These are phyloP conservation scores for Aspergillus sp. DNA, from an alignment of 2,329 filamentous ascomycete species.

Conservation along the genomic window DNA sequence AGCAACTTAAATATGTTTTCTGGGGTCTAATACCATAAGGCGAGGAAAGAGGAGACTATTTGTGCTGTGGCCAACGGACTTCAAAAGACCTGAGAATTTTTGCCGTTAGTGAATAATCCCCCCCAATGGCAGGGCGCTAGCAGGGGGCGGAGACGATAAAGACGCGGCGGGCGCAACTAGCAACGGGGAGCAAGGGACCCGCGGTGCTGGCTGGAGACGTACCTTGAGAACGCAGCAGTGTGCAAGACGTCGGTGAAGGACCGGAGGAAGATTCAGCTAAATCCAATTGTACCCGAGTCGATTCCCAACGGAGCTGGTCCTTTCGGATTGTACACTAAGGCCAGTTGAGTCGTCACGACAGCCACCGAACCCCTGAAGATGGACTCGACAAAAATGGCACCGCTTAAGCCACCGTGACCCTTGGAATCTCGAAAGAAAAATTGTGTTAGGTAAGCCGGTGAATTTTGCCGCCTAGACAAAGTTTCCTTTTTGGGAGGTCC, in stretches of 20 bases:
- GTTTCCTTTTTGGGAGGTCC: conserved; percentile 4
- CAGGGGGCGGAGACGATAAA: background rate
- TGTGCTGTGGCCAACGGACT: background rate
- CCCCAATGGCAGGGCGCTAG: background rate
- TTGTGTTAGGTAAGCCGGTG: conserved; percentile 15
- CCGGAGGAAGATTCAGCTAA: background rate
- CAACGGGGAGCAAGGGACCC: background rate
- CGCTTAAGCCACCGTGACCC: conserved; percentile 14
- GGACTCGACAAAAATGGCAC: background rate
- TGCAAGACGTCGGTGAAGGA: conserved; percentile 5
- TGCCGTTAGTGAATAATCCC: conserved; percentile 1
- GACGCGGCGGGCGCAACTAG: background rate
- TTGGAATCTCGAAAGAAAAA: background rate
- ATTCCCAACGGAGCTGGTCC: conserved; percentile 7
- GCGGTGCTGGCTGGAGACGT: background rate
- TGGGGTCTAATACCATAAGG: conserved; percentile 12
- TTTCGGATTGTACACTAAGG: background rate
- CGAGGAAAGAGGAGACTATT: background rate
- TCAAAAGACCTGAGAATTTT: conserved; percentile 1
- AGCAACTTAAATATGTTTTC: background rate
- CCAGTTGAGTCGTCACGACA: conserved; percentile 2
- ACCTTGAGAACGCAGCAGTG: background rate
- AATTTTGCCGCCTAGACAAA: conserved; percentile 14
- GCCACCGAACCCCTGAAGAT: conserved; percentile 16
- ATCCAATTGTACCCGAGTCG: background rate